These are phyloP conservation scores for Geotrichum australiense DNA, from an alignment of 1,139 yeast genomes.

Conservation along the genomic window DNA sequence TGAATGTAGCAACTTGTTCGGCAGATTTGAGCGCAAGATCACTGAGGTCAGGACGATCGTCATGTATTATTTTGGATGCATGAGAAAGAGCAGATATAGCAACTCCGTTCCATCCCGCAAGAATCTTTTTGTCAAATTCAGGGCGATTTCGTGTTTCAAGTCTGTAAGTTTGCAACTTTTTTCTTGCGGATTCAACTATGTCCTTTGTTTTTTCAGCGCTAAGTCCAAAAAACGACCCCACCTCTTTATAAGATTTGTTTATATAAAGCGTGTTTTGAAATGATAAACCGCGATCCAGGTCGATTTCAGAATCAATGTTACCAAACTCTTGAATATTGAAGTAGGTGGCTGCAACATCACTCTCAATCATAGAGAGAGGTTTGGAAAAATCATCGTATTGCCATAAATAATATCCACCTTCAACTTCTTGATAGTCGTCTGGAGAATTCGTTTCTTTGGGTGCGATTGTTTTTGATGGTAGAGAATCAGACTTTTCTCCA, in stretches of 20 bases:
- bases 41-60: conserved; percentile 15
- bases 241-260: conserved; percentile 23
- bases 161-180: conserved; percentile 27
- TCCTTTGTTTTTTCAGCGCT: conserved; percentile 21
- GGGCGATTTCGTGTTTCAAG: conserved; percentile 28
- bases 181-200: conserved; percentile 24
- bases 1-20: conserved; percentile 26
- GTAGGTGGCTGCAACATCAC: conserved; percentile 35
- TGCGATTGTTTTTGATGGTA: conserved; percentile 14
- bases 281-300: conserved; percentile 30
- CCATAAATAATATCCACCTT: conserved; percentile 38
- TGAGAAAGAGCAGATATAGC: conserved; percentile 35
- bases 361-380: conserved; percentile 28
- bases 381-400: conserved; percentile 31
- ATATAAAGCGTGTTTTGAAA: conserved; percentile 32
- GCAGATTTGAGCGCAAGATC: conserved; percentile 27
- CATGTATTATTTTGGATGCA: conserved; percentile 24
- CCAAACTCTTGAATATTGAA: conserved; percentile 36
- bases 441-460: conserved; percentile 3
- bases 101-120: conserved; percentile 36
- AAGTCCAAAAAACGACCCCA: conserved; percentile 33
- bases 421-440: conserved; percentile 22
- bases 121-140: conserved; percentile 31
- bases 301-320: conserved; percentile 34
- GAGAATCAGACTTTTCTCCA: conserved; percentile 35